These are phyloP conservation scores for Vitis labrusca DNA, from an alignment of 164 flowering plant genomes.

Conservation along the genomic window DNA sequence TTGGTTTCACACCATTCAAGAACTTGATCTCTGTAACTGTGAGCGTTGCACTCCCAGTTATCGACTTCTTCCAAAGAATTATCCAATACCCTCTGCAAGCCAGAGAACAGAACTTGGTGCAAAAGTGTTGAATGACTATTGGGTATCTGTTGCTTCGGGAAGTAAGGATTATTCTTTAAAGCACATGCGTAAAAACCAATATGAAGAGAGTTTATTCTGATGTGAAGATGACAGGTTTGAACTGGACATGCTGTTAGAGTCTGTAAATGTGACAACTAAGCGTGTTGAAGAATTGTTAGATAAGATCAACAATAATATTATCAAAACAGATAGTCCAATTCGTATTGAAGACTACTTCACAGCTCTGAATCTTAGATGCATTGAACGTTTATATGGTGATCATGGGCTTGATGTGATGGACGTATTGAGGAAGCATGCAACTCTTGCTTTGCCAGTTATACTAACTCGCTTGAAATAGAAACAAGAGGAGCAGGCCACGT, in stretches of 20 bases:
- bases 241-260: constrained; percentile 93
- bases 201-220: constrained; percentile 94
- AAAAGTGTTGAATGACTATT: constrained; percentile 85
- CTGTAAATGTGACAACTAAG: constrained; percentile 71
- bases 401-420: constrained; percentile 97
- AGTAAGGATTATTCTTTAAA: constrained; percentile 97
- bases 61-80: constrained; percentile 88
- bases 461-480: constrained; percentile 91
- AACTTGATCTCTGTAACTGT: constrained; percentile 93
- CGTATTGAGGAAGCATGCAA: constrained; percentile 76
- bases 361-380: constrained; percentile 80
- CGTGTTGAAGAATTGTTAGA: constrained; percentile 84
- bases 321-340: constrained; percentile 53
- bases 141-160: constrained; percentile 99
- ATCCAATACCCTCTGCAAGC: constrained; percentile 82
- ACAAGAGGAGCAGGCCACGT: constrained; percentile 89
- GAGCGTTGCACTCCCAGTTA: constrained; percentile 96
- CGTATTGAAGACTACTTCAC: constrained; percentile 72
- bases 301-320: constrained; percentile 52
- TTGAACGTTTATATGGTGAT: constrained; percentile 94
- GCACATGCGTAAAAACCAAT: constrained; percentile 98
- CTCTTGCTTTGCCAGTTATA: constrained; percentile 80
- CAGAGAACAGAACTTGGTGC: constrained; percentile 78
- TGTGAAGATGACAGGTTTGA: constrained; percentile 99
- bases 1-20: constrained; percentile 49